Conservation (phyloP, 2,329 filamentous ascomycete genomes). For the Rasamsonia emersonii region DNA sequence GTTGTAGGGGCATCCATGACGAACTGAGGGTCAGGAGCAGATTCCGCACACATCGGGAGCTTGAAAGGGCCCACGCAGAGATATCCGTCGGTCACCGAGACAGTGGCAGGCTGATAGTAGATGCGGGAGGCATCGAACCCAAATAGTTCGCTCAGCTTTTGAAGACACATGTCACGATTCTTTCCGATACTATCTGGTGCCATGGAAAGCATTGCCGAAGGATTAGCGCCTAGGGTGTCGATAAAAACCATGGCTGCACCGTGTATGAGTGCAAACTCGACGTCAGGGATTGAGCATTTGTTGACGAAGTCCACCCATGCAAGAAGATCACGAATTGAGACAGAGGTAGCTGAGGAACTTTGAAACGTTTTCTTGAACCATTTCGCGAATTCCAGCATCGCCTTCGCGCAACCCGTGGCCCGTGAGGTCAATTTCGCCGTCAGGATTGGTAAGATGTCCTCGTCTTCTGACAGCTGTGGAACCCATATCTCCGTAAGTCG, state of each 20-base stretch:
- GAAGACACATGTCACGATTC: slow-evolving; percentile 65
- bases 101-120: slow-evolving; percentile 55
- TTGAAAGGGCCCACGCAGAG: slow-evolving; percentile 69
- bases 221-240: slow-evolving; percentile 90
- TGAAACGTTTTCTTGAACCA: slow-evolving; percentile 85
- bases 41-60: slow-evolving; percentile 46
- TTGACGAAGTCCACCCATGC: slow-evolving; percentile 94
- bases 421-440: slow-evolving; percentile 57
- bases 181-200: slow-evolving; percentile 59
- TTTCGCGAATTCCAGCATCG: slow-evolving; percentile 77
- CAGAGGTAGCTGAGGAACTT: slow-evolving; percentile 63
- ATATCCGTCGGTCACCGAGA: slow-evolving; percentile 45
- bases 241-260: slow-evolving; percentile 94
- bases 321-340: slow-evolving; percentile 87
- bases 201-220: slow-evolving; percentile 73
- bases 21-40: slow-evolving; percentile 52
- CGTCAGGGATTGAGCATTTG: slow-evolving; percentile 44
- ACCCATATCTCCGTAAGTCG: slow-evolving; percentile 99
- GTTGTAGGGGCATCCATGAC: slow-evolving; percentile 87
- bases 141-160: slow-evolving; percentile 61
- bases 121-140: slow-evolving; percentile 52
- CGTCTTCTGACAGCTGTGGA: slow-evolving; percentile 70
- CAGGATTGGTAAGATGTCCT: slow-evolving; percentile 84
- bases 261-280: slow-evolving; percentile 55
- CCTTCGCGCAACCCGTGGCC: slow-evolving; percentile 50